These are phyloP conservation scores for Capsella bursapastoris DNA, from an alignment of 345 rosid species.

Conservation along the genomic window DNA sequence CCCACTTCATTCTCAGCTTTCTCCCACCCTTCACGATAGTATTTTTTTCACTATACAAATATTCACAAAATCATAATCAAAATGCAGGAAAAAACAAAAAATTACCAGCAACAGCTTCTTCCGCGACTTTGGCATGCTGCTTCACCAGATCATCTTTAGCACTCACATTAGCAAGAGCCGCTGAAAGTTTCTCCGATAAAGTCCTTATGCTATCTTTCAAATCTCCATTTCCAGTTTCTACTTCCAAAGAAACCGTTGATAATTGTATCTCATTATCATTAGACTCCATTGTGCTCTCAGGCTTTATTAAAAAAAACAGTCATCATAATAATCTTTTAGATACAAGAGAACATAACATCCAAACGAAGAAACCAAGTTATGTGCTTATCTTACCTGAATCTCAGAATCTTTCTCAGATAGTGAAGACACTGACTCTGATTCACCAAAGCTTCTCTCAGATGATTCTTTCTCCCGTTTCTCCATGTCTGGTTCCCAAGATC, in stretches of 20 bases:
- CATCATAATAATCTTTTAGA: background rate
- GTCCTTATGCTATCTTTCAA: conserved; percentile 52
- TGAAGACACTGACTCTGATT: conserved; percentile 74
- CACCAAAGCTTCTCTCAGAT: conserved; percentile 76
- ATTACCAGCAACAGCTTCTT: conserved; percentile 96
- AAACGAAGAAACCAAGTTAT: background rate
- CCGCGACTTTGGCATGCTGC: conserved; percentile 94
- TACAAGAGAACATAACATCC: background rate
- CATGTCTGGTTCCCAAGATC: conserved; percentile 45
- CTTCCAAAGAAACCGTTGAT: conserved; percentile 60
- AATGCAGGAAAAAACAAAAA: background rate
- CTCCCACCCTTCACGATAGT: conserved; percentile 73
- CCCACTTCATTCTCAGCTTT: conserved; percentile 79
- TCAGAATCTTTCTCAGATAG: conserved; percentile 73
- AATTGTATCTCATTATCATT: conserved; percentile 53
- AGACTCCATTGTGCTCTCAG: conserved; percentile 66
- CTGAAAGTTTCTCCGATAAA: conserved; percentile 76
- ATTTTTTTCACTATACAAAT: no score
- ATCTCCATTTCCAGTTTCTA: conserved; percentile 50
- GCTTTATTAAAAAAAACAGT: conserved; percentile 32
- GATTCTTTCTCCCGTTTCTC: conserved; percentile 82
- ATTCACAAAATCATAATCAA: background rate
- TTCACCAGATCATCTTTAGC: conserved; percentile 90
- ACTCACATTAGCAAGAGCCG: conserved; percentile 77
- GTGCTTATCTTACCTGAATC: conserved; percentile 61